Evolutionary conservation across 2,329 filamentous ascomycete species (phyloP).

Genomic region (Arthroderma sp.): DNA sequence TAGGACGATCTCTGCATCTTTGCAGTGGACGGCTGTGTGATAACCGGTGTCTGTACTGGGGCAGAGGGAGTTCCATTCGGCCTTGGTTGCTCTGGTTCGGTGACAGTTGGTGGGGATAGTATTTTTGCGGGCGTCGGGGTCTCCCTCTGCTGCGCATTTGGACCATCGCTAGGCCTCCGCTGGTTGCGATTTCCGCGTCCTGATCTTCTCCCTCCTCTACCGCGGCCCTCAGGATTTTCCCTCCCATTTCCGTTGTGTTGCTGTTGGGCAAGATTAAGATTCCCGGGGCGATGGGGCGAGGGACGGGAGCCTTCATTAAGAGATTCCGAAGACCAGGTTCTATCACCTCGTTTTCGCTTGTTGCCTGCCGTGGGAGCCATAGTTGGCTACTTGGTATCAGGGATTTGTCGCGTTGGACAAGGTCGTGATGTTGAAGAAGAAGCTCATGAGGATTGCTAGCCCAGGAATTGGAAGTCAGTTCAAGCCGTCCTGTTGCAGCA

Average conservation of each 20-base stretch:
- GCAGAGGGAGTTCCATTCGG: conserved; percentile 20
- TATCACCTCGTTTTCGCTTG: conserved; percentile 43
- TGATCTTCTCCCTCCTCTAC: conserved; percentile 24
- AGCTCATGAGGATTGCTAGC: not conserved
- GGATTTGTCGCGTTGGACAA: too few species aligned
- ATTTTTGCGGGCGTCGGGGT: conserved; percentile 12
- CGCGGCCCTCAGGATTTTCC: conserved; percentile 26
- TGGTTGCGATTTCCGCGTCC: conserved; percentile 27
- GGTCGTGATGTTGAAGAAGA: too few species aligned
- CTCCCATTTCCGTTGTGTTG: conserved; percentile 25
- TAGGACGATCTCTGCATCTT: conserved; percentile 36
- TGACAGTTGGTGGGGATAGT: conserved; percentile 21
- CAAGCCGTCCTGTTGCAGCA: too few species aligned
- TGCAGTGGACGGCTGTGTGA: conserved; percentile 2
- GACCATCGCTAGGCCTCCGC: conserved; percentile 24
- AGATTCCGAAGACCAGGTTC: conserved; percentile 32
- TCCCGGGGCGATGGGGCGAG: conserved; percentile 35
- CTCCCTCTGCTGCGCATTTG: conserved; percentile 22
- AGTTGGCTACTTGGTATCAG: conserved; percentile 12
- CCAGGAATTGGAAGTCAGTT: not conserved
- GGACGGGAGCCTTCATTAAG: conserved; percentile 27
- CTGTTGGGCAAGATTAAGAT: conserved; percentile 41
- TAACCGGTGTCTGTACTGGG: conserved; percentile 4
- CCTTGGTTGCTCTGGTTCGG: conserved; percentile 18
- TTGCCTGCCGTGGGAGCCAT: conserved; percentile 39